Evolutionary conservation across 345 rosid species (phyloP).

Genomic region (Eucalyptus marginata): DNA sequence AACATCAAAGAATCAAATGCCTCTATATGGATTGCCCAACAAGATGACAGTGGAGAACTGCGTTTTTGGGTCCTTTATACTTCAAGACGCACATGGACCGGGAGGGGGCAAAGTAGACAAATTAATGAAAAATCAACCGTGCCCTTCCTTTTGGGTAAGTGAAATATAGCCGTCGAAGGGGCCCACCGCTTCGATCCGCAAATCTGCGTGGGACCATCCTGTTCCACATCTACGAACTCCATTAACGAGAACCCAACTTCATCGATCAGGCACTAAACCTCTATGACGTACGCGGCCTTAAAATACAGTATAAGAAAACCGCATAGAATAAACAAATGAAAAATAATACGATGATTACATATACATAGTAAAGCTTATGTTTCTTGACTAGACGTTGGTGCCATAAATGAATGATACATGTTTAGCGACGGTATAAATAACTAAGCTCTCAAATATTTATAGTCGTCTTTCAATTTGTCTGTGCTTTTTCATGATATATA

Average conservation of each 20-base stretch:
- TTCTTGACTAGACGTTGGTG: not conserved
- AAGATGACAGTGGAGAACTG: not conserved
- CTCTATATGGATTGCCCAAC: fast-evolving
- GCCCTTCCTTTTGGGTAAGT: no score
- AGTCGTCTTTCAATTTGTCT: not conserved
- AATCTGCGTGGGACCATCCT: no score
- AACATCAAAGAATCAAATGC: not conserved
- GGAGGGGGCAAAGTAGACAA: no score
- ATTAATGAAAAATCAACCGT: no score
- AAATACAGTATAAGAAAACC: not conserved
- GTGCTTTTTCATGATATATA: not conserved
- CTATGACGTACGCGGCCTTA: fast-evolving
- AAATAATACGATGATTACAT: not conserved
- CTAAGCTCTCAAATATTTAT: not conserved
- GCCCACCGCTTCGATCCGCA: no score
- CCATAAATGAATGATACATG: not conserved
- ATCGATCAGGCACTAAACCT: fast-evolving
- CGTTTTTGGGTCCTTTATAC: not conserved
- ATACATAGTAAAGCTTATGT: not conserved
- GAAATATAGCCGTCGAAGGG: no score
- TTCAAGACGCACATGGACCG: fast-evolving
- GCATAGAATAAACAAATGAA: not conserved
- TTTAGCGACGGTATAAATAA: not conserved
- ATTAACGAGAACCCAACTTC: fast-evolving
- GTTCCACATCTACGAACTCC: no score